Conservation (phyloP, 768 basidiomycete species). For the Phaeolepiota aurea region DNA sequence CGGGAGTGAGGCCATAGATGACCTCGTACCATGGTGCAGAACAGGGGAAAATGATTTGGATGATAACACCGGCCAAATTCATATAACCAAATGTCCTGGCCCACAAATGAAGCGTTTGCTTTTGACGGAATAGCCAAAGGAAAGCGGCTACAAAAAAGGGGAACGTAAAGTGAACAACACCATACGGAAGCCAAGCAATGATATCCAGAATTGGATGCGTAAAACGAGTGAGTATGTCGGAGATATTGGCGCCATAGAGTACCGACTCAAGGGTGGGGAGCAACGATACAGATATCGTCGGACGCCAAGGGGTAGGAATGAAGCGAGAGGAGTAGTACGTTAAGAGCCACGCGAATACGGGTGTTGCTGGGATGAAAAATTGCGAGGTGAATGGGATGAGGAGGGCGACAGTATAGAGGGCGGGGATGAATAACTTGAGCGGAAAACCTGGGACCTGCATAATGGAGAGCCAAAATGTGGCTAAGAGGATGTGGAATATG, state of each 20-base stretch:
- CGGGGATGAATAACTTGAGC: constrained; percentile 68
- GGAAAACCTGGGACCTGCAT: constrained; percentile 68
- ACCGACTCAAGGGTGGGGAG: constrained; percentile 93
- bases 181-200: constrained; percentile 94
- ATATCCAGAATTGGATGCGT: constrained; percentile 91
- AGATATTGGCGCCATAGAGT: constrained; percentile 95
- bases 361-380: constrained; percentile 84
- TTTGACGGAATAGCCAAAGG: constrained; percentile 85
- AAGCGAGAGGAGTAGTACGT: constrained; percentile 82
- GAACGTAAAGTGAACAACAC: constrained; percentile 82
- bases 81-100: constrained; percentile 86
- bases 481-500: constrained; percentile 54
- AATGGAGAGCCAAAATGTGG: constrained; percentile 62
- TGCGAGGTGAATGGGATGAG: constrained; percentile 83
- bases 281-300: constrained; percentile 82
- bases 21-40: constrained; percentile 98
- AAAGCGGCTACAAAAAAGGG: constrained; percentile 84
- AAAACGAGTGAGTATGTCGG: constrained; percentile 90
- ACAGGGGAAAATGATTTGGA: constrained; percentile 86
- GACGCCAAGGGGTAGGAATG: constrained; percentile 70
- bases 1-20: constrained; percentile 92
- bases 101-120: constrained; percentile 77
- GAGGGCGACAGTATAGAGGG: constrained; percentile 59
- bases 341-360: constrained; percentile 81
- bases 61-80: constrained; percentile 82